A percentile compares a stretch with the other conserved stretches of the same genome.
These are phyloP conservation scores for Seiridium cupressi DNA, from an alignment of 2,329 filamentous ascomycete species.

Conservation along the genomic window DNA sequence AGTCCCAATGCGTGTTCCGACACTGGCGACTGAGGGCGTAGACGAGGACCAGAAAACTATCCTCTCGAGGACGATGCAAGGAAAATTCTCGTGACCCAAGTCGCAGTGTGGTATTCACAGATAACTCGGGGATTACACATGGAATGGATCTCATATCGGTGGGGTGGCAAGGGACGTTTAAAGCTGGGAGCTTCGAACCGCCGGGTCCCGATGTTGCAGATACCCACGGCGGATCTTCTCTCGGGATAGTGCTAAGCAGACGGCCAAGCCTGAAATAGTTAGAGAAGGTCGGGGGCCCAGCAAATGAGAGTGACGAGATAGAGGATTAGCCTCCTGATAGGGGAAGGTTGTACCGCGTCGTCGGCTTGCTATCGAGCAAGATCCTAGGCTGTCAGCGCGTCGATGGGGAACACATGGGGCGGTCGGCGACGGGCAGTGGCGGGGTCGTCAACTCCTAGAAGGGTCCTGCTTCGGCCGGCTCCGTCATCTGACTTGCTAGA, in stretches of 20 bases:
- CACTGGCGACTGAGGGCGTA: too few species aligned
- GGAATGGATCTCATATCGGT: not conserved
- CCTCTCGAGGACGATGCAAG: not conserved
- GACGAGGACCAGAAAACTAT: too few species aligned
- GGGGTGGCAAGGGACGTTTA: conserved; percentile 7
- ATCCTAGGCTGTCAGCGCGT: not conserved
- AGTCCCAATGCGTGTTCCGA: too few species aligned
- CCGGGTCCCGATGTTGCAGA: conserved; percentile 6
- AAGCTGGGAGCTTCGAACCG: not conserved
- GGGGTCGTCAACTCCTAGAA: not conserved
- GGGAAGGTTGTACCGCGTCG: not conserved
- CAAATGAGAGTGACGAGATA: conserved; percentile 1
- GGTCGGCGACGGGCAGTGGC: conserved; percentile 2
- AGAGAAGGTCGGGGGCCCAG: not conserved
- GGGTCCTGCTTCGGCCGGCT: conserved; percentile 5
- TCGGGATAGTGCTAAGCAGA: not conserved
- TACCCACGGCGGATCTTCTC: not conserved
- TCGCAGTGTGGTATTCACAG: not conserved
- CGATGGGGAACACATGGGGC: not conserved
- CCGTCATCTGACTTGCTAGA: not conserved
- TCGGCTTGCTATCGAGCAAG: not conserved
- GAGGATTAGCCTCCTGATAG: not conserved
- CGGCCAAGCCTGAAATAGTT: not conserved
- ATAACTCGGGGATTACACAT: not conserved
- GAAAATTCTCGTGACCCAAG: not conserved